Percentiles rank a stretch among this genome's conserved stretches.
These are phyloP conservation scores for Beauveria rudraprayagi DNA, from an alignment of 2,329 filamentous ascomycete species.

Conservation along the genomic window DNA sequence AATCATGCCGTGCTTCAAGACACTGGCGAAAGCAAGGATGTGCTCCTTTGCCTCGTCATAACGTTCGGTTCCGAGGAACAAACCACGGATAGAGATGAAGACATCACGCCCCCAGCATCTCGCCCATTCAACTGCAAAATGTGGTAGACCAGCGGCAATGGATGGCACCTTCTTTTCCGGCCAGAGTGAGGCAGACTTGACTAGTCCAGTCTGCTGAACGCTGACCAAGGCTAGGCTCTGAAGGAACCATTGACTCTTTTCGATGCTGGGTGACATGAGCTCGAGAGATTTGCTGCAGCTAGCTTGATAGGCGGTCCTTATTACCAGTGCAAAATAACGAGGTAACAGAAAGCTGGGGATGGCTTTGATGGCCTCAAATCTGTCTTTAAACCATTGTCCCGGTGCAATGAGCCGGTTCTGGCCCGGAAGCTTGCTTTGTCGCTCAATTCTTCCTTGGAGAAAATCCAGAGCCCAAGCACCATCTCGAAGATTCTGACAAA, in stretches of 20 bases:
- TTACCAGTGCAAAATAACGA: conserved; percentile 83
- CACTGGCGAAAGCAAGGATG: conserved; percentile 88
- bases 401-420: conserved; percentile 57
- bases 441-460: conserved; percentile 68
- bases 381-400: conserved; percentile 70
- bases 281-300: conserved; percentile 71
- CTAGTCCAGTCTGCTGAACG: conserved; percentile 79
- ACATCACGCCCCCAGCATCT: conserved; percentile 96
- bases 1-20: conserved; percentile 97
- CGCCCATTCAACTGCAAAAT: conserved; percentile 91
- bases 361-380: conserved; percentile 76
- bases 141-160: conserved; percentile 84
- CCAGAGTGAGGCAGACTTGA: conserved; percentile 86
- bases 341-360: conserved; percentile 87
- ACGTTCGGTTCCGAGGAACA: conserved; percentile 85
- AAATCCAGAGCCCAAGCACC: conserved; percentile 93
- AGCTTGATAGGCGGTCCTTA: conserved; percentile 81
- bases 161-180: conserved; percentile 77
- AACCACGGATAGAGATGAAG: conserved; percentile 86
- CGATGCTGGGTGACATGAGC: conserved; percentile 70
- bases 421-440: conserved; percentile 54
- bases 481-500: conserved; percentile 86
- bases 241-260: conserved; percentile 78
- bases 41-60: conserved; percentile 88
- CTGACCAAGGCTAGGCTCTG: conserved; percentile 87